phyloP scores from a whole-genome alignment of 2,329 filamentous ascomycete genomes.

The Pseudogymnoascus sp. region DNA sequence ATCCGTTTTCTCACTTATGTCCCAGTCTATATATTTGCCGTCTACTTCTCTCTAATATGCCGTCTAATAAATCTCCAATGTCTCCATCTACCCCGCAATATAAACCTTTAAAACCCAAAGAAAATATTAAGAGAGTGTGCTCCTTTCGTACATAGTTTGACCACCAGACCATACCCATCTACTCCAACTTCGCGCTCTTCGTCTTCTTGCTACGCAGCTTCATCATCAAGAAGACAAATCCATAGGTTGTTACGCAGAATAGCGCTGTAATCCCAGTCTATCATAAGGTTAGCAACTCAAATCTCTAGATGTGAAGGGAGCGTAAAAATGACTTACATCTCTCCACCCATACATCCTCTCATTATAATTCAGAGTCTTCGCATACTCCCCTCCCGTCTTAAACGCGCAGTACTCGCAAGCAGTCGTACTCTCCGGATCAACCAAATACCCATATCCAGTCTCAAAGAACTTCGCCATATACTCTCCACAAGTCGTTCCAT shows the following conservation, averaged over 20 bases:
- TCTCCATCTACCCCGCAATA: neutral
- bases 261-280: constrained; percentile 38
- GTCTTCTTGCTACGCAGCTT: constrained; percentile 37
- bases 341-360: constrained; percentile 61
- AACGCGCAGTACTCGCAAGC: constrained; percentile 58
- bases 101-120: neutral
- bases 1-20: neutral
- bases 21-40: neutral
- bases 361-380: constrained; percentile 50
- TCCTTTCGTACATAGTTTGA: constrained; percentile 5
- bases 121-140: constrained; percentile 7
- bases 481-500: constrained; percentile 44
- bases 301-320: constrained; percentile 37
- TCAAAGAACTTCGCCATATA: constrained; percentile 35
- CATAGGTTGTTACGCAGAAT: constrained; percentile 35
- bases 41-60: neutral
- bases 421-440: constrained; percentile 51
- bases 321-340: constrained; percentile 33
- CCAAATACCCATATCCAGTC: constrained; percentile 37
- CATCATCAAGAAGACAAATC: constrained; percentile 37
- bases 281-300: constrained; percentile 51
- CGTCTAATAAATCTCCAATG: neutral
- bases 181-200: constrained; percentile 29
- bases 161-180: constrained; percentile 4
- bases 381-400: constrained; percentile 49